Conservation (phyloP, 169 alveolate genomes). For the Eimeria sp. region DNA sequence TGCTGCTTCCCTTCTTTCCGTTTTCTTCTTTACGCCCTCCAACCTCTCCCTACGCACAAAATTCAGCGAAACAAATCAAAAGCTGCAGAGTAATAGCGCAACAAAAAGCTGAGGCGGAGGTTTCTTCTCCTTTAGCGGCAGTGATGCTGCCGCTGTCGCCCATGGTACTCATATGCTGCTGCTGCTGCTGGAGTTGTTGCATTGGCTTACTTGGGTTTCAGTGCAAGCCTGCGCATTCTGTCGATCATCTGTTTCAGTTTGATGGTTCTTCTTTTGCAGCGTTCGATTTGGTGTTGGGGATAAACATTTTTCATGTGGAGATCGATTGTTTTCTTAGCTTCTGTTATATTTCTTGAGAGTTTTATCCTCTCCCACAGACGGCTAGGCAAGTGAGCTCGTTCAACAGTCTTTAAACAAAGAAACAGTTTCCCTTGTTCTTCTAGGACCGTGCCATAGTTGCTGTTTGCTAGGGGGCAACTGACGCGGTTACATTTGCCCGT, state of each 20-base stretch:
- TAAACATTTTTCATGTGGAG: conserved; percentile 95
- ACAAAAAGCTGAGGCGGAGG: conserved; percentile 80
- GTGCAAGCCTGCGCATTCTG: conserved; percentile 94
- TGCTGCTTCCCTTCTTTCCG: conserved; percentile 98
- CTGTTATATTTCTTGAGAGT: conserved; percentile 94
- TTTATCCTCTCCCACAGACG: conserved; percentile 98
- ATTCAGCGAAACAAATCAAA: neutral
- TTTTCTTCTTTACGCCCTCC: conserved; percentile 98
- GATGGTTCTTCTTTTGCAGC: conserved; percentile 98
- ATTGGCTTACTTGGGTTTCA: conserved; percentile 85
- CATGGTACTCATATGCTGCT: neutral
- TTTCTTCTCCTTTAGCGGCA: neutral
- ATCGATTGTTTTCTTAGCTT: conserved; percentile 97
- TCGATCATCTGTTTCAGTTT: conserved; percentile 97
- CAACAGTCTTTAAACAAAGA: conserved; percentile 96
- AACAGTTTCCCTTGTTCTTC: conserved; percentile 92
- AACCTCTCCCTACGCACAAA: conserved; percentile 76
- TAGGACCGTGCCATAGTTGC: conserved; percentile 98
- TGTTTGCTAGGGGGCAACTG: conserved; percentile 99
- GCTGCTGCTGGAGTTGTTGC: neutral
- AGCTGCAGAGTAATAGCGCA: neutral
- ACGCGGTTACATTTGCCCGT: conserved; percentile 99
- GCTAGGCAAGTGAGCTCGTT: conserved; percentile 99
- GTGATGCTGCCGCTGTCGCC: neutral
- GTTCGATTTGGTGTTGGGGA: conserved; percentile 97